A percentile compares a stretch with the other conserved stretches of the same genome.
These are phyloP conservation scores for Mrakia gelida DNA, from an alignment of 768 basidiomycete species.

Conservation along the genomic window DNA sequence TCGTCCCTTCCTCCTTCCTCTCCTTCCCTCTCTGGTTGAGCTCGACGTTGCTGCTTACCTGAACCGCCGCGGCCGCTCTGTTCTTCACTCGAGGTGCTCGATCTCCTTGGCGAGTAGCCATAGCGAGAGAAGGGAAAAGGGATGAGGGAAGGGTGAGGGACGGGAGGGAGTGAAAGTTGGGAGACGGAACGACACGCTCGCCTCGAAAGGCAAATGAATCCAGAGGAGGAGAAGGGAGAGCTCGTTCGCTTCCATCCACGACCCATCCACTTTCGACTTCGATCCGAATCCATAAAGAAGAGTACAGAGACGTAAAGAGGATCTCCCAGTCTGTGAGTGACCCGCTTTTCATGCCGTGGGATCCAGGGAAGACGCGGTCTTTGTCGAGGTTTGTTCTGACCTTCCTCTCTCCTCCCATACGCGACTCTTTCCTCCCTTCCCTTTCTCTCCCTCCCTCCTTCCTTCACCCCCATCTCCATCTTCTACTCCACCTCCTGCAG, in stretches of 20 bases:
- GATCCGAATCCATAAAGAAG: neutral
- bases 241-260: neutral
- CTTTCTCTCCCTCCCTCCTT: neutral
- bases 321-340: neutral
- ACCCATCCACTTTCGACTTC: neutral
- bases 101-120: constrained; percentile 36
- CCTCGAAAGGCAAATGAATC: neutral
- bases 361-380: neutral
- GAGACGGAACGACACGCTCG: neutral
- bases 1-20: constrained; percentile 9
- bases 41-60: constrained; percentile 52
- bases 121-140: constrained; percentile 4
- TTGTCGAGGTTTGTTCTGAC: neutral
- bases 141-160: neutral
- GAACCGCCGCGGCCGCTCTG: constrained; percentile 87
- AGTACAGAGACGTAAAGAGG: neutral
- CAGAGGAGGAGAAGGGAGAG: neutral
- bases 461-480: neutral
- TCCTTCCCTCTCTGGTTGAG: neutral
- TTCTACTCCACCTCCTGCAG: neutral
- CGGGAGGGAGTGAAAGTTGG: neutral
- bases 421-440: neutral
- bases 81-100: constrained; percentile 72
- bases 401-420: neutral
- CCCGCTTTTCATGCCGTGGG: neutral